These are phyloP conservation scores for Calonectria hongkongensis DNA, from an alignment of 2,329 filamentous ascomycete species.

Conservation along the genomic window DNA sequence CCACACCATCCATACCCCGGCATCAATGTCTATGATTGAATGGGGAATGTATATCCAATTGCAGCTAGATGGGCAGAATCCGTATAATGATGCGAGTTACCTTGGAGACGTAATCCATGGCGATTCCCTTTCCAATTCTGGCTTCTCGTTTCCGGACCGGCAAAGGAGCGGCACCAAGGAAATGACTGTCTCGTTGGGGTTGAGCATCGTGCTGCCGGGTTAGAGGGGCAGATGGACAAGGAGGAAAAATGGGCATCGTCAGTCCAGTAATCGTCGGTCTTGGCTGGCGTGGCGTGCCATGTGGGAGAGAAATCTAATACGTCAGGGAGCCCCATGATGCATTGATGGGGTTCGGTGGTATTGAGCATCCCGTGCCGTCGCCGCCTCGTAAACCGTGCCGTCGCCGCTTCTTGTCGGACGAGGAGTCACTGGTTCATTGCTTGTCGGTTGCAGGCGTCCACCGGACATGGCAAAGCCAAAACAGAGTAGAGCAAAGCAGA, in stretches of 20 bases:
- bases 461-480: constrained; percentile 21
- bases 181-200: constrained; percentile 38
- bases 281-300: constrained; percentile 48
- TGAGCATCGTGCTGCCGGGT: constrained; percentile 40
- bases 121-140: constrained; percentile 7
- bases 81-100: constrained; percentile 30
- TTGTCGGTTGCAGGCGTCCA: constrained; percentile 12
- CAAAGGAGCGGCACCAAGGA: constrained; percentile 25
- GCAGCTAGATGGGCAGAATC: constrained; percentile 22
- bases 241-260: constrained; percentile 32
- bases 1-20: constrained; percentile 35
- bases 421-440: constrained; percentile 30
- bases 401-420: constrained; percentile 52
- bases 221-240: constrained; percentile 36
- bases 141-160: constrained; percentile 4
- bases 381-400: constrained; percentile 53
- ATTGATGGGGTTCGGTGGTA: constrained; percentile 28
- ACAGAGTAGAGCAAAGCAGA: not conserved
- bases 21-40: constrained; percentile 27
- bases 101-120: constrained; percentile 18
- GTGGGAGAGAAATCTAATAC: constrained; percentile 47
- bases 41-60: constrained; percentile 34
- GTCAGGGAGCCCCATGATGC: constrained; percentile 42
- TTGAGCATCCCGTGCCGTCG: constrained; percentile 46
- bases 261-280: constrained; percentile 25